Percentiles rank a stretch among this genome's conserved stretches.
phyloP scores from a whole-genome alignment of 345 rosid species.

The Alliaria petiolata region DNA sequence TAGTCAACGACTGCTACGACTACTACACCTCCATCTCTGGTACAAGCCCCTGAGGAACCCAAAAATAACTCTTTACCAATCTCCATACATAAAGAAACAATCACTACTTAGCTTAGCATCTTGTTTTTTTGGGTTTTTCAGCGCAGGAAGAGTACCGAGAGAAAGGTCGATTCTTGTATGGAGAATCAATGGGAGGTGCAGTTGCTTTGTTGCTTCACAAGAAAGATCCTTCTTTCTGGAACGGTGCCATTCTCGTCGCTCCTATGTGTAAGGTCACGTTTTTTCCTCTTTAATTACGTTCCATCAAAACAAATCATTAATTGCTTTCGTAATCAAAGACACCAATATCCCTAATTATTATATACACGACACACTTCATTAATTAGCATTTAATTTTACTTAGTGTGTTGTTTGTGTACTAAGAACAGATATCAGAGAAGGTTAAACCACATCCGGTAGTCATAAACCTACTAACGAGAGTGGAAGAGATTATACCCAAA shows the following conservation, averaged over 20 bases:
- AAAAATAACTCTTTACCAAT: not conserved
- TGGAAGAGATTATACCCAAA: conserved; percentile 86
- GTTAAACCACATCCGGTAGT: conserved; percentile 92
- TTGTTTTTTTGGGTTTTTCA: too few species aligned
- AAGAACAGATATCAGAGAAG: conserved; percentile 75
- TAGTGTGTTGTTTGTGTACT: too few species aligned
- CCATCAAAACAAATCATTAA: too few species aligned
- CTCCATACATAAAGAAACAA: not conserved
- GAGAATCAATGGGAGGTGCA: conserved; percentile 99
- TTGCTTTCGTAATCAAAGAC: too few species aligned
- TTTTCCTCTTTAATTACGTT: not conserved
- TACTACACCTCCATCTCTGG: conserved; percentile 72
- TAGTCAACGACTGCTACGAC: conserved; percentile 66
- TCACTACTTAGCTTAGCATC: not conserved
- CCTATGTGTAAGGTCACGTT: conserved; percentile 90
- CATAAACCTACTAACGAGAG: conserved; percentile 65
- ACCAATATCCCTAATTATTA: too few species aligned
- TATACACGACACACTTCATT: too few species aligned
- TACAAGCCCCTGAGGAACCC: too few species aligned
- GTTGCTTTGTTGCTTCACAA: conserved; percentile 74
- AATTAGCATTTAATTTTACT: conserved; percentile 64
- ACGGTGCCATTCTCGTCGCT: conserved; percentile 84
- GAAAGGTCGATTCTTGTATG: conserved; percentile 76
- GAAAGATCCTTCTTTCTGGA: conserved; percentile 71
- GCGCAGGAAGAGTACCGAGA: conserved; percentile 54